Base-by-base conservation (phyloP, 306 rosid genomes). In the Fragaria vesca region DNA sequence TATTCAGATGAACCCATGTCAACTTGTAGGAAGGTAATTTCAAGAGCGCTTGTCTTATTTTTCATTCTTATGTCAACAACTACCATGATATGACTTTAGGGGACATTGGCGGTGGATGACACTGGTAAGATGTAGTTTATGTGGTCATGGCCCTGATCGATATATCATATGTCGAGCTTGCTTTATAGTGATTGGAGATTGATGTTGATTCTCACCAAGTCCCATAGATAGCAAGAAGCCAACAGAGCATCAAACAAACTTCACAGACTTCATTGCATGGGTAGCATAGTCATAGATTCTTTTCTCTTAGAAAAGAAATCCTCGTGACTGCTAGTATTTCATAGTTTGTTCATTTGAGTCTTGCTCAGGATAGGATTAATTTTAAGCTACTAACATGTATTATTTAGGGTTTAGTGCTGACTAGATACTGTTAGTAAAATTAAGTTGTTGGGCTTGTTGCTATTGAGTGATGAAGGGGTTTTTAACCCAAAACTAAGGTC, bases 1-100 rank as follows among this genome's bases (percentile, higher is more conserved):
- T 93, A 96, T 82, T 91, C 99, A 21, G 99, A 96, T 85, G 98
- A 96, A 78, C 99, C 99, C 12, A 90, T 93, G 96, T 79, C 91
- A 82, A 96, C 99, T 78, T 96, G 99, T 81, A 87, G 98, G 86
- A 96, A 96, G 99, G 99, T 96, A 87, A 86, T 74, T 40, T 73
- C 26, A 43, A 48, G 75, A 85, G 47, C 66, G 74, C 42, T 34
- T 75, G 55, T 70, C 18, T 61, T 28, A 42, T 11, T 30, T 74
- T 75, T 28, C 11, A 17, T 45, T 46, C 46, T 4, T 61, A 30
- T 46, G 32, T 32, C 47, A 18, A n/a, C n/a, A 45, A 52, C 1
- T 62, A 46, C 32, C 60, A 5, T 17, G 60, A 30, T 12, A 45
- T 28, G 70, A n/a, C 69, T 60, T 43, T 45, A 74, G 70, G 57